phyloP scores from a whole-genome alignment of 1,139 yeast genomes.

The Taphrina confusa region DNA sequence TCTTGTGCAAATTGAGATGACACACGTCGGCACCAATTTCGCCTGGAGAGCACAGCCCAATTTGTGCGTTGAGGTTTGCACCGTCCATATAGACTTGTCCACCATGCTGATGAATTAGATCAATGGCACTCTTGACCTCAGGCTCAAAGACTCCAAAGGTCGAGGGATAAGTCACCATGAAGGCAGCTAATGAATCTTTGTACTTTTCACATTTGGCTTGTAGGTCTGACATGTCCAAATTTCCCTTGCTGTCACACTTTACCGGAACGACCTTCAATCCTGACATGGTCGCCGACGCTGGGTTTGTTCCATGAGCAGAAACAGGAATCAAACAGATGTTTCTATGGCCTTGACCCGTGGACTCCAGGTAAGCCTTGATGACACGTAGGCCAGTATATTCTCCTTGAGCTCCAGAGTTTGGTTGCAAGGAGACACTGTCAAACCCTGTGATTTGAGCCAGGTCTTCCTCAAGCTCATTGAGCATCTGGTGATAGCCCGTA shows the following conservation, averaged over 20 bases:
- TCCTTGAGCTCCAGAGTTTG: constrained; percentile 98
- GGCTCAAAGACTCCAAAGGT: constrained; percentile 97
- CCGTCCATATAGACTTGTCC: constrained; percentile 98
- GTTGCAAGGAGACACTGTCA: constrained; percentile 87
- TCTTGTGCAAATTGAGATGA: constrained; percentile 92
- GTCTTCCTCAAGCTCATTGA: constrained; percentile 76
- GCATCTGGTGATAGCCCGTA: constrained; percentile 72
- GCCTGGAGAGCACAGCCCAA: constrained; percentile 95
- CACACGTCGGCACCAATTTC: constrained; percentile 99
- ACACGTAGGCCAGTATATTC: constrained; percentile 93
- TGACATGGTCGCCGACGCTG: constrained; percentile 97
- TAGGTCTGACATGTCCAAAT: constrained; percentile 77
- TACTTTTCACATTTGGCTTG: constrained; percentile 70
- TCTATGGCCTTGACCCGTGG: constrained; percentile 71
- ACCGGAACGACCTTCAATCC: constrained; percentile 92
- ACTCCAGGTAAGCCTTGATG: constrained; percentile 72
- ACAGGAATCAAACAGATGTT: constrained; percentile 92
- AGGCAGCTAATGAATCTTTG: constrained; percentile 72
- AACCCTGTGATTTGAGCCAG: constrained; percentile 94
- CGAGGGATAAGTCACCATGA: constrained; percentile 96
- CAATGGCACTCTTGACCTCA: constrained; percentile 79
- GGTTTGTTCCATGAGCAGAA: constrained; percentile 97
- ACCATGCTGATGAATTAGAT: constrained; percentile 77
- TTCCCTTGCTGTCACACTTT: constrained; percentile 81
- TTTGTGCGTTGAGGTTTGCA: constrained; percentile 99